Percentiles rank a stretch among this genome's conserved stretches.
These are phyloP conservation scores for Rhizoclosmatium sp. DNA, from an alignment of 192 early-diverging fungal genomes.

Conservation along the genomic window DNA sequence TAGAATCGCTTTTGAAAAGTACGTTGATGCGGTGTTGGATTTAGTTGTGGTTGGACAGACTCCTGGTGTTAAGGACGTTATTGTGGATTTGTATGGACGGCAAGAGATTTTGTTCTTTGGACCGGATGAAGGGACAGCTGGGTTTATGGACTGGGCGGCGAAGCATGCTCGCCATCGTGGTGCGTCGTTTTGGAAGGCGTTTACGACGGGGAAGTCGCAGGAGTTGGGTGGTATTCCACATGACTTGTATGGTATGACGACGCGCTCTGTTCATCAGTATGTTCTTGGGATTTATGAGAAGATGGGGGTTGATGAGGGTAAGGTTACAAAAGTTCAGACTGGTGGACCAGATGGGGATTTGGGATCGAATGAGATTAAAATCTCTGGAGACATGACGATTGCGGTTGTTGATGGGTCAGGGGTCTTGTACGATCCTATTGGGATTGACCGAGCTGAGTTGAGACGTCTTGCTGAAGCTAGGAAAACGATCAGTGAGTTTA, in stretches of 20 bases:
- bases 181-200: slow-evolving; percentile 98
- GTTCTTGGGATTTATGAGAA: slow-evolving; percentile 90
- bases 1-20: slow-evolving; percentile 96
- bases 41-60: slow-evolving; percentile 87
- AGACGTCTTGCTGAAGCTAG: slow-evolving; percentile 81
- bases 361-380: slow-evolving; percentile 98
- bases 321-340: slow-evolving; percentile 90
- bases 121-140: slow-evolving; percentile 98
- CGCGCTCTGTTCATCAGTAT: slow-evolving; percentile 98
- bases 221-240: slow-evolving; percentile 94
- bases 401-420: slow-evolving; percentile 96
- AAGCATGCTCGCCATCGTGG: slow-evolving; percentile 87
- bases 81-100: slow-evolving; percentile 89
- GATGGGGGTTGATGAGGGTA: slow-evolving; percentile 74
- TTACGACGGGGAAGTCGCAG: slow-evolving; percentile 98
- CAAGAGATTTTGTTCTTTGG: slow-evolving; percentile 99
- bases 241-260: slow-evolving; percentile 98
- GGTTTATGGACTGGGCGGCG: slow-evolving; percentile 98
- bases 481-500: slow-evolving; percentile 90
- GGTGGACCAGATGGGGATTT: slow-evolving; percentile 98
- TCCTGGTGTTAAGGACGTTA: slow-evolving; percentile 94
- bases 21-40: slow-evolving; percentile 94
- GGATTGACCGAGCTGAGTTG: slow-evolving; percentile 90
- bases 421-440: slow-evolving; percentile 90
- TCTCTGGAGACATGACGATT: slow-evolving; percentile 94